Evolutionary conservation across 148 eudicot genomes (phyloP).

Genomic region (Rhododendron kiyosumense): DNA sequence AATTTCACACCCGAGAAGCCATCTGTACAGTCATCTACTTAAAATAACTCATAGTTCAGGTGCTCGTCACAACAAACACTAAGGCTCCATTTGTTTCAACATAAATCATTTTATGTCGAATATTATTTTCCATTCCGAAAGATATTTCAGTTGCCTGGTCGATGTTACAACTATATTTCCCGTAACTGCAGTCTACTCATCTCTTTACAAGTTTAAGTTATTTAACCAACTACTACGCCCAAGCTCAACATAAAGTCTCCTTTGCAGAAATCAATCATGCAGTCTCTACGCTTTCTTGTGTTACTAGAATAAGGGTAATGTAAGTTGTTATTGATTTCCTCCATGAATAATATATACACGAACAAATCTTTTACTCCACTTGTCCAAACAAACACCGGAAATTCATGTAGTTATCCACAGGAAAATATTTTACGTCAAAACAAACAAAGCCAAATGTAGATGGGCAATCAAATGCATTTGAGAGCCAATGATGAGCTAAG

Average conservation of each 20-base stretch:
- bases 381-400: not conserved
- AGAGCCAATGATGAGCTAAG: not conserved
- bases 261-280: not conserved
- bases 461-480: not conserved
- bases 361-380: not conserved
- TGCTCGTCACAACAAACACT: not conserved
- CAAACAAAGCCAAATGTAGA: not conserved
- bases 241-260: not conserved
- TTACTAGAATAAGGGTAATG: not conserved
- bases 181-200: not conserved
- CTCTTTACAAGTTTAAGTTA: not conserved
- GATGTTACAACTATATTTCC: not conserved
- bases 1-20: not conserved
- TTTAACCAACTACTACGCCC: not conserved
- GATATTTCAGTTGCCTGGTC: not conserved
- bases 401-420: not conserved
- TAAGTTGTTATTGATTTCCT: not conserved
- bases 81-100: not conserved
- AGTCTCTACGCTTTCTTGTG: not conserved
- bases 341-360: not conserved
- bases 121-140: not conserved
- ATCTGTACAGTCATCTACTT: not conserved
- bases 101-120: not conserved
- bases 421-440: not conserved
- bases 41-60: not conserved